A percentile compares a stretch with the other conserved stretches of the same genome.
Evolutionary conservation across 2,329 filamentous ascomycete genomes (phyloP).

Genomic region (Fusarium musae): DNA sequence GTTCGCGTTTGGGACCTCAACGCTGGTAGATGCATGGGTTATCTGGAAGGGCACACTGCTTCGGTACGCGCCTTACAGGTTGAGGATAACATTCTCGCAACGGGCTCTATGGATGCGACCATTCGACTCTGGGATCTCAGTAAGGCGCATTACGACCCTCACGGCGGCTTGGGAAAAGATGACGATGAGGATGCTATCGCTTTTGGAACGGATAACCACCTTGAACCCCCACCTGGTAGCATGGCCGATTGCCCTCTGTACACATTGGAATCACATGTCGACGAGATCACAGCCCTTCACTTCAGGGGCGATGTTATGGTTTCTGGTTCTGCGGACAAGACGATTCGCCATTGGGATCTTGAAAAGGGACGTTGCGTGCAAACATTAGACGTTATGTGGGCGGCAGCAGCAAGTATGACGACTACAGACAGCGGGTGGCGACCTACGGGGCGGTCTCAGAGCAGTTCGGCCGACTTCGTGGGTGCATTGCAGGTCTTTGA

Average conservation of each 20-base stretch:
- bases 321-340: constrained; percentile 97
- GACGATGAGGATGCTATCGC: constrained; percentile 75
- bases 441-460: constrained; percentile 70
- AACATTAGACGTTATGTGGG: constrained; percentile 97
- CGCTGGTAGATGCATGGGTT: constrained; percentile 88
- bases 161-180: constrained; percentile 69
- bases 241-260: constrained; percentile 93
- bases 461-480: constrained; percentile 86
- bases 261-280: constrained; percentile 88
- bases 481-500: constrained; percentile 96
- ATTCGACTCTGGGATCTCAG: constrained; percentile 96
- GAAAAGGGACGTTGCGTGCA: constrained; percentile 97
- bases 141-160: constrained; percentile 83
- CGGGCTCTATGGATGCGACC: constrained; percentile 93
- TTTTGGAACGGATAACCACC: constrained; percentile 76
- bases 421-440: constrained; percentile 76
- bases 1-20: constrained; percentile 97
- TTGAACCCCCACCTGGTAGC: constrained; percentile 79
- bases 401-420: constrained; percentile 79
- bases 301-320: constrained; percentile 91
- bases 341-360: constrained; percentile 95
- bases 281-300: constrained; percentile 92
- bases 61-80: constrained; percentile 94
- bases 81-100: constrained; percentile 94
- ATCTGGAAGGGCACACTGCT: constrained; percentile 92